A percentile compares a stretch with the other conserved stretches of the same genome.
Evolutionary conservation across 2,329 filamentous ascomycete species (phyloP).

Genomic region (Trichoderma polysporum): DNA sequence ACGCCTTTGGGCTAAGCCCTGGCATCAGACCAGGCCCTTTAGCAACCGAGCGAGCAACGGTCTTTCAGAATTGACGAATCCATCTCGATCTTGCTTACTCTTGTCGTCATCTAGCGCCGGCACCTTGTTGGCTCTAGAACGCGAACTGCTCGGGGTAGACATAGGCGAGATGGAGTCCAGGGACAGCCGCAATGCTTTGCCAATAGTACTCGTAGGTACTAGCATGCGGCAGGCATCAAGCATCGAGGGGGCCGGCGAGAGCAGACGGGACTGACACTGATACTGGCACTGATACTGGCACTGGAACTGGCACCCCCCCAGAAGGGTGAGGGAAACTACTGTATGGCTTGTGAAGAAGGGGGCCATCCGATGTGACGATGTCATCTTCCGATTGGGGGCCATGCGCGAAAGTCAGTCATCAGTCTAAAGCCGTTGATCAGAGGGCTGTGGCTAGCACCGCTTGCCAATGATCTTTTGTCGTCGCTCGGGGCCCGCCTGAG

Average conservation of each 20-base stretch:
- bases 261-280: background rate
- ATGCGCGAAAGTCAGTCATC: constrained; percentile 24
- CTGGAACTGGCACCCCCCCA: too few relatives aligned
- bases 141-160: constrained; percentile 5
- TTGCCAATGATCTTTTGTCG: constrained; percentile 35
- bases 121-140: background rate
- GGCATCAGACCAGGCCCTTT: background rate
- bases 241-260: background rate
- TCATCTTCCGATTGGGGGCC: constrained; percentile 35
- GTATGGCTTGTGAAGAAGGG: background rate
- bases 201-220: background rate
- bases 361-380: constrained; percentile 23
- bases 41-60: background rate
- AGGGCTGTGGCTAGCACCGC: constrained; percentile 22
- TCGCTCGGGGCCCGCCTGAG: background rate
- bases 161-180: constrained; percentile 7
- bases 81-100: constrained; percentile 17
- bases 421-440: constrained; percentile 31
- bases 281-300: too few relatives aligned
- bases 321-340: background rate
- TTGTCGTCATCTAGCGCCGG: constrained; percentile 17
- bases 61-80: background rate
- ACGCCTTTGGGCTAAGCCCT: background rate
- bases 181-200: background rate
- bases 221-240: constrained; percentile 1